Conservation (phyloP, 805 yeast species). For the Nakazawaea wickerhamii region DNA sequence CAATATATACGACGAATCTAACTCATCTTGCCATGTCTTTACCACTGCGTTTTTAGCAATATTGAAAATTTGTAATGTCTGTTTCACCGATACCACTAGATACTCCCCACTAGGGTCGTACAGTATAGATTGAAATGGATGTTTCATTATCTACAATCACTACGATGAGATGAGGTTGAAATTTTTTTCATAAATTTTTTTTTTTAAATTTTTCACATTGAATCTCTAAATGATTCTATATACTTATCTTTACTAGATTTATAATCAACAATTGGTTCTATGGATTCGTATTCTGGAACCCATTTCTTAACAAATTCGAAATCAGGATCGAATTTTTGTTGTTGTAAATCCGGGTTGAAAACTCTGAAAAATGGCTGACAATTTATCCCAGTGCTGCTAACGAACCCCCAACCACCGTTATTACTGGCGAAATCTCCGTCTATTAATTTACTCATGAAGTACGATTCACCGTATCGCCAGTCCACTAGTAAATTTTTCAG, state of each 20-base stretch:
- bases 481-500: slow-evolving; percentile 45
- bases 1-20: slow-evolving; percentile 40
- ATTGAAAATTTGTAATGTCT: slow-evolving; percentile 50
- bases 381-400: slow-evolving; percentile 46
- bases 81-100: slow-evolving; percentile 54
- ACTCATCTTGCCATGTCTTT: slow-evolving; percentile 61
- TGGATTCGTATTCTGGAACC: slow-evolving; percentile 44
- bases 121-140: slow-evolving; percentile 61
- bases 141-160: slow-evolving; percentile 40
- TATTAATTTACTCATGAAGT: slow-evolving; percentile 41
- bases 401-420: slow-evolving; percentile 55
- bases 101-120: slow-evolving; percentile 39
- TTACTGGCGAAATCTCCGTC: slow-evolving; percentile 53
- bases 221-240: slow-evolving; percentile 30
- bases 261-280: slow-evolving; percentile 40
- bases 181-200: slow-evolving; percentile 9
- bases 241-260: slow-evolving; percentile 36
- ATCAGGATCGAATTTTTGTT: slow-evolving; percentile 41
- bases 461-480: slow-evolving; percentile 51
- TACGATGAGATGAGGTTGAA: background rate
- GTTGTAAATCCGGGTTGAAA: slow-evolving; percentile 47
- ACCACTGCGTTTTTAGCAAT: slow-evolving; percentile 32
- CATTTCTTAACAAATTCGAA: slow-evolving; percentile 42
- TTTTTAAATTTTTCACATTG: background rate
- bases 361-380: slow-evolving; percentile 54